phyloP scores from a whole-genome alignment of 768 basidiomycete species.

The Neoboletus magnificus region DNA sequence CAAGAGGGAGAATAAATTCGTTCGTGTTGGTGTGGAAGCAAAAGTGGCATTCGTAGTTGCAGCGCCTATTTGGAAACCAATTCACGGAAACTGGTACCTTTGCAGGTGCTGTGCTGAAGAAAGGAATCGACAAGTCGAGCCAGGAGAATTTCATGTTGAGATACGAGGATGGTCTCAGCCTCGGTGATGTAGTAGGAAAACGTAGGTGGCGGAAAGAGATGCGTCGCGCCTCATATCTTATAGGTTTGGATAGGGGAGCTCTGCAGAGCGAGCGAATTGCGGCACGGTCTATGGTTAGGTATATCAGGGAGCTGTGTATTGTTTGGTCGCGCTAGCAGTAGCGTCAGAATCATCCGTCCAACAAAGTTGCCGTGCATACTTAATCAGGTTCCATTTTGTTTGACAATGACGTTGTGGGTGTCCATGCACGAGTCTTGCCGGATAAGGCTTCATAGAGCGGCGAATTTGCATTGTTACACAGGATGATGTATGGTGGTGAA shows the following conservation, averaged over 20 bases:
- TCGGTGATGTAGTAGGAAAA: neutral
- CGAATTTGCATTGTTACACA: neutral
- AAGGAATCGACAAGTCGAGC: slow-evolving; percentile 18
- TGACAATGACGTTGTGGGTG: neutral
- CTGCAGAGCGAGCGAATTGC: neutral
- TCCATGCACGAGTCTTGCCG: neutral
- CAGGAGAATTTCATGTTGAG: slow-evolving; percentile 12
- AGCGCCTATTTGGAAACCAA: slow-evolving; percentile 26
- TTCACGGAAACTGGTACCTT: slow-evolving; percentile 24
- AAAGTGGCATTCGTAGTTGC: slow-evolving; percentile 39
- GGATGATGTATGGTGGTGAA: neutral
- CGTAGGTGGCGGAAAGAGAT: neutral
- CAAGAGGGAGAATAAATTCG: slow-evolving; percentile 33
- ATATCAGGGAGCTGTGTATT: neutral
- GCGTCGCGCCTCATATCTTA: neutral
- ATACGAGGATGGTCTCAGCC: neutral
- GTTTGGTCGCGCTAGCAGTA: neutral
- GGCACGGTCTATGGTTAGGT: neutral
- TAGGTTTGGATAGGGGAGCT: neutral
- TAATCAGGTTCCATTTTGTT: neutral
- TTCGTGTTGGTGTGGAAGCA: slow-evolving; percentile 42
- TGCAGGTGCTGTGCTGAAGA: slow-evolving; percentile 7
- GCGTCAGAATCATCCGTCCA: neutral
- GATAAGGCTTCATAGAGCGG: neutral
- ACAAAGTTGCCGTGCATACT: no score